Evolutionary conservation across 768 basidiomycete species (phyloP).

Genomic region (Podaxis sp.): DNA sequence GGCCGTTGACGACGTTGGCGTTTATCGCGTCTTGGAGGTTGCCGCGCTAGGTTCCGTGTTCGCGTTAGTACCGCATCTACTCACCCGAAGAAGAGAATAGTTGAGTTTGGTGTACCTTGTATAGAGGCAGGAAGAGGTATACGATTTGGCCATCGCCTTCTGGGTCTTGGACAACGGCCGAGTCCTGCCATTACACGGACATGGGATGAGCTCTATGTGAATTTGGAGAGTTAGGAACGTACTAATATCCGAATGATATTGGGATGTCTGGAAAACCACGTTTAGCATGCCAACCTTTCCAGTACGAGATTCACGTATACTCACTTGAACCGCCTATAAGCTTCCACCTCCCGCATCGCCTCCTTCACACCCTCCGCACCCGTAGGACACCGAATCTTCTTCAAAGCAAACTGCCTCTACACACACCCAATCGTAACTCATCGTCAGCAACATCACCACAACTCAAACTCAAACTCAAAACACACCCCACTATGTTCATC

Average conservation of each 20-base stretch:
- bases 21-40: conserved; percentile 97
- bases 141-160: conserved; percentile 93
- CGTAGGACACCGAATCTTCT: conserved; percentile 93
- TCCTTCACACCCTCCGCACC: conserved; percentile 87
- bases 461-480: conserved; percentile 12
- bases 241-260: conserved; percentile 96
- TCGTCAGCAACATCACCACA: background rate
- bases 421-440: background rate
- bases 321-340: conserved; percentile 92
- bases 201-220: background rate
- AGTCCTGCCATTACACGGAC: conserved; percentile 55
- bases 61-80: background rate
- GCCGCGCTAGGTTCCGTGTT: conserved; percentile 55
- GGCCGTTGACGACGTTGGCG: conserved; percentile 75
- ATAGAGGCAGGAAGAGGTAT: conserved; percentile 93
- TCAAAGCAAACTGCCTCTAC: conserved; percentile 90
- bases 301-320: conserved; percentile 19
- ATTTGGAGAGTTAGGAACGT: conserved; percentile 17
- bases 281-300: conserved; percentile 5
- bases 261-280: conserved; percentile 60
- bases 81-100: background rate
- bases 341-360: conserved; percentile 87
- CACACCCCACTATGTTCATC: conserved; percentile 83
- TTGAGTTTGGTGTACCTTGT: conserved; percentile 55
- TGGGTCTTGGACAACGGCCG: conserved; percentile 91